Evolutionary conservation across 1,139 yeast species (phyloP).

Genomic region (Lodderomyces margitis): DNA sequence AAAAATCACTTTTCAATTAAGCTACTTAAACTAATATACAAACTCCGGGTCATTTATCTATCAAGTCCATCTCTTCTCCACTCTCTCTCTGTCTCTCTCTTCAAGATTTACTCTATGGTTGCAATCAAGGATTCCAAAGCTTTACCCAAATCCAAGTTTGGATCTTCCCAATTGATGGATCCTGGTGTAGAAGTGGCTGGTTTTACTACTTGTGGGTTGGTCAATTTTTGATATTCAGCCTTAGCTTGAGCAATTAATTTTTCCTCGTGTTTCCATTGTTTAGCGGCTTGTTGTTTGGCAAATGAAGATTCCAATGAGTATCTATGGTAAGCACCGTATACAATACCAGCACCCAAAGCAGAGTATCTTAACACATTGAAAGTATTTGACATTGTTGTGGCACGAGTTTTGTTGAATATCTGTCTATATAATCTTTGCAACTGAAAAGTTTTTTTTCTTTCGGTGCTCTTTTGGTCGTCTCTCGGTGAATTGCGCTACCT

Average conservation of each 20-base stretch:
- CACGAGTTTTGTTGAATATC: not conserved
- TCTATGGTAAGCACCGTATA: conserved; percentile 89
- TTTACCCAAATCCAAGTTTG: conserved; percentile 77
- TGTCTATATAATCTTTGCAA: conserved; percentile 14
- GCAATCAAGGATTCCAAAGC: conserved; percentile 45
- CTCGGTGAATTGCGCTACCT: not conserved
- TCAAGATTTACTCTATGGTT: conserved; percentile 40
- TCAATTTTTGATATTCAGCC: conserved; percentile 74
- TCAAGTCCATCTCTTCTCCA: not conserved
- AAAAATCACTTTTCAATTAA: not conserved
- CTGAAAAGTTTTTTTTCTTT: conserved; percentile 14
- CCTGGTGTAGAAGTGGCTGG: conserved; percentile 27
- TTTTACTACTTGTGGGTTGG: conserved; percentile 38
- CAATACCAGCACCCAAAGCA: conserved; percentile 84
- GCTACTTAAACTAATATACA: not conserved
- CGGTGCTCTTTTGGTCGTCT: not conserved
- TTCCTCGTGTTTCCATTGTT: conserved; percentile 64
- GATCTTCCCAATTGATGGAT: conserved; percentile 79
- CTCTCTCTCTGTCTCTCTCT: not conserved
- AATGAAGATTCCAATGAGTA: conserved; percentile 62
- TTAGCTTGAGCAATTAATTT: conserved; percentile 84
- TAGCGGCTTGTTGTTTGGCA: conserved; percentile 54
- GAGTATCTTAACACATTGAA: conserved; percentile 87
- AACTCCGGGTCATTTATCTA: not conserved
- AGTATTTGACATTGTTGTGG: conserved; percentile 22